These are phyloP conservation scores for Tolypocladium nubicola DNA, from an alignment of 2,329 filamentous ascomycete species.

Conservation along the genomic window DNA sequence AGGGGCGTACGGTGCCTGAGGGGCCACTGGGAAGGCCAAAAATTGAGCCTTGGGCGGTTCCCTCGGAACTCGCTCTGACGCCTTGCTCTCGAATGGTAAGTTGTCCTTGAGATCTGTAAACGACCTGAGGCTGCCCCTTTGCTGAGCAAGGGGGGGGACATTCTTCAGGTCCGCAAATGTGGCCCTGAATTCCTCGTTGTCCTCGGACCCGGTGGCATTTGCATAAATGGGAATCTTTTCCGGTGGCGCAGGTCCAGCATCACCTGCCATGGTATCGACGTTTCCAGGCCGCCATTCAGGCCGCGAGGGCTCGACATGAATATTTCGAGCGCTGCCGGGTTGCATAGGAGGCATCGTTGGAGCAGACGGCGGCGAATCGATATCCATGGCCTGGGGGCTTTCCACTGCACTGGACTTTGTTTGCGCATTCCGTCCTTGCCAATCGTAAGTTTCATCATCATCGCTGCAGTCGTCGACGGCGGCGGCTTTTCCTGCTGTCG, in stretches of 20 bases:
- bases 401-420: conserved; percentile 18
- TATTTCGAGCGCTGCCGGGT: conserved; percentile 32
- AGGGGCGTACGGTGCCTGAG: conserved; percentile 38
- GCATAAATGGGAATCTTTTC: conserved; percentile 14
- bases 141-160: conserved; percentile 41
- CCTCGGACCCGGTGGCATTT: conserved; percentile 39
- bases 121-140: conserved; percentile 38
- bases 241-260: conserved; percentile 8
- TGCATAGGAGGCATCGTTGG: conserved; percentile 10
- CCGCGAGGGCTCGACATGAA: conserved; percentile 46
- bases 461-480: conserved; percentile 38
- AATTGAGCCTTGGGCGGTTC: conserved; percentile 21
- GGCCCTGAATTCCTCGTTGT: conserved; percentile 43
- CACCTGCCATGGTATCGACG: conserved; percentile 15
- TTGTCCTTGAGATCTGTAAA: conserved; percentile 45
- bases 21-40: conserved; percentile 36
- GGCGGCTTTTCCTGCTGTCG: conserved; percentile 32
- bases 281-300: conserved; percentile 49
- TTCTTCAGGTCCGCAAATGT: conserved; percentile 45
- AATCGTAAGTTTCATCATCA: conserved; percentile 26
- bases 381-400: conserved; percentile 54
- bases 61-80: conserved; percentile 31
- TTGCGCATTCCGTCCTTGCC: conserved; percentile 23
- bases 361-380: conserved; percentile 40
- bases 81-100: conserved; percentile 44